Conservation (phyloP, 2,329 filamentous ascomycete species). For the Ascochyta lentis region DNA sequence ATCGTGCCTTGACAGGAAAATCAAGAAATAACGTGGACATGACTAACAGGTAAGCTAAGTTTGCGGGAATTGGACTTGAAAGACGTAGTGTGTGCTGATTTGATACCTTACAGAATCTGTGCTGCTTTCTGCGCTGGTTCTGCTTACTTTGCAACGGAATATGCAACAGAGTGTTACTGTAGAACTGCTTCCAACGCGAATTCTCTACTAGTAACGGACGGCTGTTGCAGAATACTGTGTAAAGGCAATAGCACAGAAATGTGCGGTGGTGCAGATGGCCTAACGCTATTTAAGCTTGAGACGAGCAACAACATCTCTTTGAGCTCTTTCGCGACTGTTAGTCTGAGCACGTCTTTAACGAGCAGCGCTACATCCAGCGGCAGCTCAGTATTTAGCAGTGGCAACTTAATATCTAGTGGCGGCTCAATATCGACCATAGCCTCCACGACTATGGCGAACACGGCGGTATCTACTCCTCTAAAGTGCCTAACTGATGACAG, state of each 20-base stretch:
- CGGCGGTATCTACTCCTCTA: slow-evolving; percentile 1
- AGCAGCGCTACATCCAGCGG: not conserved
- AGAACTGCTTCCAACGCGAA: slow-evolving; percentile 13
- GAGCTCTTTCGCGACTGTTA: not conserved
- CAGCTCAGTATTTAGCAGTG: not conserved
- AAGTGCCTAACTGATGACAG: slow-evolving; percentile 4
- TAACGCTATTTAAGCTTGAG: slow-evolving; percentile 18
- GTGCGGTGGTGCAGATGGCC: slow-evolving; percentile 22
- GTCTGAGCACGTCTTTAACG: not conserved
- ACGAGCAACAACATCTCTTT: not conserved
- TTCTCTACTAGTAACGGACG: slow-evolving; percentile 24
- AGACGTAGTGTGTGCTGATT: too few species aligned
- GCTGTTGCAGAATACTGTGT: slow-evolving; percentile 37
- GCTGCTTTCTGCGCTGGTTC: slow-evolving; percentile 2
- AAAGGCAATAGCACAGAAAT: slow-evolving; percentile 16
- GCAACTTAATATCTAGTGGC: not conserved
- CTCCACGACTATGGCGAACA: not conserved
- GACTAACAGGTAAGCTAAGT: not conserved
- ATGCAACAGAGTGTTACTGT: slow-evolving; percentile 23
- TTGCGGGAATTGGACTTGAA: too few species aligned
- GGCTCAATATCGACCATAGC: not conserved
- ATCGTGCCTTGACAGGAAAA: slow-evolving; percentile 4
- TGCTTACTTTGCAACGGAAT: slow-evolving; percentile 7
- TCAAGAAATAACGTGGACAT: not conserved
- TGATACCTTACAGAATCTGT: not conserved